Evolutionary conservation across 1,284 basidiomycete species (phyloP), one percentile per base, ranked within the genome.

Genomic region (Cutaneotrichosporon mucoides): DNA sequence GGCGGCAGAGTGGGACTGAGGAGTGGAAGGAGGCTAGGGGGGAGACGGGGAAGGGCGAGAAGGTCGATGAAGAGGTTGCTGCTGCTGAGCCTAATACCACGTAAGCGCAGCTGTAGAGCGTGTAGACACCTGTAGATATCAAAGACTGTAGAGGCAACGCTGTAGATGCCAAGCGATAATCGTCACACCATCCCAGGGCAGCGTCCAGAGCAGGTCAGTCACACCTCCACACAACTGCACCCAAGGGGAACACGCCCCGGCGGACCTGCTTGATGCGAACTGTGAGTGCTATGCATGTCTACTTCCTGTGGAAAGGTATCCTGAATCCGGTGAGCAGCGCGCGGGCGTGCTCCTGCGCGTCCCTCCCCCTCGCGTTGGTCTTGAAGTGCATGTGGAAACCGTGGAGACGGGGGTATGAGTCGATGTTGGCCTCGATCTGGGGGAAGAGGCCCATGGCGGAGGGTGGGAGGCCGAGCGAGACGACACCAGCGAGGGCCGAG

Each of bases 351-450:
- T 92, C 89, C 80, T 94, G 88, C 12, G 92, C 92, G 40, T 89
- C 89, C 36, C 86, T 79, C 0, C 93, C 93, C 53, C 82, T 81
- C 4, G 89, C 87, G 72, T 88, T 92, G 42, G 93, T 95, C 63
- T 92, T 83, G 75, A 93, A 92, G 74, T 92, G 88, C 51, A 97
- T 85, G 73, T 95, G 89, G 84, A 96, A 89, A 41, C 93, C 93
- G 71, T 88, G 88, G 55, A 85, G 75, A 66, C 84, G 85, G 6
- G 90, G 90, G 73, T 95, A 97, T 44, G 88, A 79, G 73, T 96
- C 92, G 60, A 88, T 77, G 78, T 95, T 97, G 74, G 91, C 87
- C 79, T 96, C 93, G 58, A 96, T 87, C 77, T 93, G 89, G 4
- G 95, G 95, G 83, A 97, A 99, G 65, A 95, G 84, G 9, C 84